Evolutionary conservation across 495 filamentous ascomycete genomes (phyloP).

Genomic region (Annulohypoxylon moriforme): DNA sequence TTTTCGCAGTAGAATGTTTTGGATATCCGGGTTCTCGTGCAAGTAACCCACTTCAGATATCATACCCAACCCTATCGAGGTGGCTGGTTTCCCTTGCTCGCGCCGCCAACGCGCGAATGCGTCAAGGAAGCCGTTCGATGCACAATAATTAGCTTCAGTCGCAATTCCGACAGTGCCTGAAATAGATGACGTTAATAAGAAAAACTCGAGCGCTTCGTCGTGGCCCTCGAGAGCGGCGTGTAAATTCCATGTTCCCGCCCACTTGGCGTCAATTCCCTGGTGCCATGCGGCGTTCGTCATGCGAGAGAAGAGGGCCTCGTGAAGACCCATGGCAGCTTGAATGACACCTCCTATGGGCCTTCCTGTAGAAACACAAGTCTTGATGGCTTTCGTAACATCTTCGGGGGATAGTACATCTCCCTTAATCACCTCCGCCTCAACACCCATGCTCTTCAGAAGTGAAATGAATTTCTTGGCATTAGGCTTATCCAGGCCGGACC

Average conservation of each 20-base stretch:
- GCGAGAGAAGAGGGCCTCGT: constrained; percentile 56
- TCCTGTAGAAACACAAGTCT: constrained; percentile 11
- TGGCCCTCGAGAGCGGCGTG: constrained; percentile 46
- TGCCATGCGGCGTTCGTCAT: constrained; percentile 55
- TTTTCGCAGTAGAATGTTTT: constrained; percentile 41
- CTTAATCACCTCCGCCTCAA: constrained; percentile 31
- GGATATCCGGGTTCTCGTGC: constrained; percentile 49
- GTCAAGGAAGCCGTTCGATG: constrained; percentile 54
- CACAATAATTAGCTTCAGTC: constrained; percentile 55
- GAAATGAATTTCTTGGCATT: constrained; percentile 43
- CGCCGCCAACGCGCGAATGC: constrained; percentile 50
- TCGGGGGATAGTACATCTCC: constrained; percentile 38
- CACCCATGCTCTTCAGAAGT: constrained; percentile 45
- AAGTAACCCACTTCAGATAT: constrained; percentile 45
- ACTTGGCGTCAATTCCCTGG: constrained; percentile 55
- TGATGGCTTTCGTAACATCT: constrained; percentile 40
- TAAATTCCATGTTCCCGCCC: constrained; percentile 54
- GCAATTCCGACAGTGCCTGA: constrained; percentile 47
- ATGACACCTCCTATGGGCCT: constrained; percentile 44
- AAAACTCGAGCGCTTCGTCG: constrained; percentile 46
- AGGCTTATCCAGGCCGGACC: constrained; percentile 52
- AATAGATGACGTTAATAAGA: constrained; percentile 53
- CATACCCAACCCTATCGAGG: constrained; percentile 41
- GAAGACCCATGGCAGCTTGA: constrained; percentile 55
- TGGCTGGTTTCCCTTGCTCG: constrained; percentile 33